Base-by-base conservation (phyloP, 192 early-diverging fungal species). In the Rhizophagus sp. region DNA sequence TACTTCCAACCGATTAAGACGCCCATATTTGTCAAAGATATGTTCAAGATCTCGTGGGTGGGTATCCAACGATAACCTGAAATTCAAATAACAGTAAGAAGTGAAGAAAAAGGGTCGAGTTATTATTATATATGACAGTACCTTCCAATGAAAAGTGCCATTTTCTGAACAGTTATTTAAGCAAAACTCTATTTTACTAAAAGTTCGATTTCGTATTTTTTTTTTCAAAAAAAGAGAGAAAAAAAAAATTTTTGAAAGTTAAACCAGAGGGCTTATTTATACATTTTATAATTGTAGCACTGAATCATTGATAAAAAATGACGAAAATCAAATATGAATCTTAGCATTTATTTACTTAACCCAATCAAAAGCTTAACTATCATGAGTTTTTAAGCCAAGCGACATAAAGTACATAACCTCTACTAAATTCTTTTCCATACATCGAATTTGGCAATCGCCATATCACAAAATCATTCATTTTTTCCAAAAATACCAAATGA, bases 11-110 rank as follows among this genome's bases (percentile, higher is more conserved):
- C 88, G 85, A 73, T 85, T 89, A 67, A 89, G 83, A 73, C 84
- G 83, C 69, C 88, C 88, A 80, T 86, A 89, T 79, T 87, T 87
- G 76, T 84, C 79, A 84, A 89, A 89, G 33, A 89, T 85, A 66
- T 90, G 86, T 77, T 89, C 88, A 47, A 89, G 82, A 84, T 89
- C 88, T 75, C 88, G 82, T 34, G 84, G 83, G 82, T 82, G 80
- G 33, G 82, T 88, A 74, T 85, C 84, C 52, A 83, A 80, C 15
- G 87, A 76, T 50, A 88, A 83, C 66, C 87, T 78, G 34, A 33
- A 13, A 34, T 8, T n/a, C 33, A 62, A 76, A 27, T 34, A 17
- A 2, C 44, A 22, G 2, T 47, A 47, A 47, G 44, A 1, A 47
- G 39, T 15, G 34, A 49, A 6, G 22, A 50, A 39, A 52, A 52